A percentile compares a stretch with the other conserved stretches of the same genome.
These are phyloP conservation scores for Thalassiosira exigua DNA, from an alignment of 352 stramenopile genomes.

Conservation along the genomic window DNA sequence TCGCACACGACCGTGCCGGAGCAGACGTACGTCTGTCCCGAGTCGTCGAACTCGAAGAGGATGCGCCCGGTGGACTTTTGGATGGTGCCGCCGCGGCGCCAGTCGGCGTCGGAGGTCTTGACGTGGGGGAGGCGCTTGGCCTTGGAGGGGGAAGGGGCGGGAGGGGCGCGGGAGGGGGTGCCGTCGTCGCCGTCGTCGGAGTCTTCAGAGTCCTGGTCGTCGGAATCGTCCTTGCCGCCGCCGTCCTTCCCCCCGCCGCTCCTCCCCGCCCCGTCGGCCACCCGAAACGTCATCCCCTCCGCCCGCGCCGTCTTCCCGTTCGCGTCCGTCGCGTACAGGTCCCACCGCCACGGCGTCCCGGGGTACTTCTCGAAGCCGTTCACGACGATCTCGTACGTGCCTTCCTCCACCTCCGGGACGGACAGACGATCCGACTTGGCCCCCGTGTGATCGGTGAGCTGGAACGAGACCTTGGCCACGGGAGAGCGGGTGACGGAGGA, in stretches of 20 bases:
- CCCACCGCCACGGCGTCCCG: slow-evolving; percentile 38
- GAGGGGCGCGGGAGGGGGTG: background rate
- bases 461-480: slow-evolving; percentile 26
- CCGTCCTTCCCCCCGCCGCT: background rate
- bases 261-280: slow-evolving; percentile 10
- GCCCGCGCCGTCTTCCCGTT: slow-evolving; percentile 14
- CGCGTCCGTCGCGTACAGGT: slow-evolving; percentile 28
- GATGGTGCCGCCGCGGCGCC: slow-evolving; percentile 34
- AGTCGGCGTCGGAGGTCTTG: slow-evolving; percentile 36
- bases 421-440: slow-evolving; percentile 17
- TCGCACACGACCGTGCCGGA: slow-evolving; percentile 50
- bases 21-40: slow-evolving; percentile 44
- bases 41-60: slow-evolving; percentile 51
- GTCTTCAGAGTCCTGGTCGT: background rate
- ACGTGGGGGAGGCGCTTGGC: slow-evolving; percentile 13
- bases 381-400: slow-evolving; percentile 43
- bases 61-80: slow-evolving; percentile 44
- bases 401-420: slow-evolving; percentile 6
- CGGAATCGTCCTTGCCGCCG: background rate
- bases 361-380: slow-evolving; percentile 48
- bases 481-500: slow-evolving; percentile 3
- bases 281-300: slow-evolving; percentile 27
- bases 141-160: background rate
- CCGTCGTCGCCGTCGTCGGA: background rate
- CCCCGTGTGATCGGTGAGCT: slow-evolving; percentile 31